Evolutionary conservation across 352 stramenopile genomes (phyloP).

Genomic region (Thraustochytrium striatum): DNA sequence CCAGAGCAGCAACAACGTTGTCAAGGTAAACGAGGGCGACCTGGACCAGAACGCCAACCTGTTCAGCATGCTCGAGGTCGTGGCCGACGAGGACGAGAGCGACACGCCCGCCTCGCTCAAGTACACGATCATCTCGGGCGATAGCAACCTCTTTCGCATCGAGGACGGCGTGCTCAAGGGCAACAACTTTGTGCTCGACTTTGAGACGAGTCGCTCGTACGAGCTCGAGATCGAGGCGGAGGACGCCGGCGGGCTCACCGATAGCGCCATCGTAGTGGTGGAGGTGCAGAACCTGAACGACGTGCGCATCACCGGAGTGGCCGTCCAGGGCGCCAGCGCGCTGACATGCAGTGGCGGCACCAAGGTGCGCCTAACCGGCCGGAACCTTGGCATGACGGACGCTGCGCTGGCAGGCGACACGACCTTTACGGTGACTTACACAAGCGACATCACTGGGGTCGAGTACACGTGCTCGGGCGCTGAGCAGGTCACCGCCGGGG

Average conservation of each 20-base stretch:
- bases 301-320: conserved; percentile 15
- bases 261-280: not conserved
- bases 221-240: not conserved
- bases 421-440: conserved; percentile 31
- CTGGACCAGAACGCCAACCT: not conserved
- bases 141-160: conserved; percentile 8
- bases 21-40: conserved; percentile 14
- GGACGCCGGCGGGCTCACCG: not conserved
- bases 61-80: conserved; percentile 35
- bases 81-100: not conserved
- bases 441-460: conserved; percentile 4
- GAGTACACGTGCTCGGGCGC: conserved; percentile 13
- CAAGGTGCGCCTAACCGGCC: not conserved
- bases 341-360: conserved; percentile 21
- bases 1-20: not conserved
- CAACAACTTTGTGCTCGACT: conserved; percentile 24
- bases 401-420: not conserved
- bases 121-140: not conserved
- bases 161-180: conserved; percentile 26
- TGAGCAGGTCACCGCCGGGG: not conserved
- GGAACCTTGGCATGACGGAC: conserved; percentile 27
- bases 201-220: not conserved
- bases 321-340: not conserved
- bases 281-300: conserved; percentile 34
- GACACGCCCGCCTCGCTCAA: conserved; percentile 33